Evolutionary conservation across 805 yeast genomes (phyloP).

Genomic region (Isabelozyma heimii): DNA sequence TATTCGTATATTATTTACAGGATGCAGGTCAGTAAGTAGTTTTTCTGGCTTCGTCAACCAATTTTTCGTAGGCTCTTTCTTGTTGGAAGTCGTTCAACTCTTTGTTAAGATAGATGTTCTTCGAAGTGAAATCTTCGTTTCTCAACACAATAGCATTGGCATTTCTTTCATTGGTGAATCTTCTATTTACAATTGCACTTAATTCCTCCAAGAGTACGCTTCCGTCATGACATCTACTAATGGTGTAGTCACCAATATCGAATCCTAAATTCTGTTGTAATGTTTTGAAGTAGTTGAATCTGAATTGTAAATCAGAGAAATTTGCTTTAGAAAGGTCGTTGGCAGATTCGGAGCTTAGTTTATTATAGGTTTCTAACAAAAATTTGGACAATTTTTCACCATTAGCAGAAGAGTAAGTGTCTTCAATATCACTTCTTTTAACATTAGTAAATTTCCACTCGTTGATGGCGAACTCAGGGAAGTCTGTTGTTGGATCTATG

Average conservation of each 20-base stretch:
- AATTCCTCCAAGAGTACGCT: constrained; percentile 38
- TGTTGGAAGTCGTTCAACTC: constrained; percentile 48
- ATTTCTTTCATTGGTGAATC: constrained; percentile 57
- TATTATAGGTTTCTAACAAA: constrained; percentile 22
- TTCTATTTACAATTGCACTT: constrained; percentile 33
- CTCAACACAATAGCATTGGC: constrained; percentile 74
- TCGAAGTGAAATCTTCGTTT: constrained; percentile 51
- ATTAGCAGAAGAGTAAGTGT: constrained; percentile 15
- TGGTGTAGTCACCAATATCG: constrained; percentile 50
- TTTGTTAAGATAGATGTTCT: constrained; percentile 54
- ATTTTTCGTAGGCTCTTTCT: constrained; percentile 42
- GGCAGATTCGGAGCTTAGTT: constrained; percentile 9
- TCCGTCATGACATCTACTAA: constrained; percentile 41
- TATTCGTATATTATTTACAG: background rate
- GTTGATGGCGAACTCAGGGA: constrained; percentile 32
- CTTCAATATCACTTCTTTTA: constrained; percentile 20
- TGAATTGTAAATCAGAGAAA: constrained; percentile 41
- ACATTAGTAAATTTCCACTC: constrained; percentile 35
- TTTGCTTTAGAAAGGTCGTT: constrained; percentile 11
- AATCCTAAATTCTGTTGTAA: constrained; percentile 50
- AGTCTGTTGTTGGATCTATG: constrained; percentile 18
- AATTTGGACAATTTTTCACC: constrained; percentile 19
- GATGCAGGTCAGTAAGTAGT: constrained; percentile 3
- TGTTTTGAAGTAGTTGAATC: constrained; percentile 49
- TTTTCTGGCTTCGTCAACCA: constrained; percentile 44